phyloP scores from a whole-genome alignment of 1,284 basidiomycete species.

The Somion occarium region DNA sequence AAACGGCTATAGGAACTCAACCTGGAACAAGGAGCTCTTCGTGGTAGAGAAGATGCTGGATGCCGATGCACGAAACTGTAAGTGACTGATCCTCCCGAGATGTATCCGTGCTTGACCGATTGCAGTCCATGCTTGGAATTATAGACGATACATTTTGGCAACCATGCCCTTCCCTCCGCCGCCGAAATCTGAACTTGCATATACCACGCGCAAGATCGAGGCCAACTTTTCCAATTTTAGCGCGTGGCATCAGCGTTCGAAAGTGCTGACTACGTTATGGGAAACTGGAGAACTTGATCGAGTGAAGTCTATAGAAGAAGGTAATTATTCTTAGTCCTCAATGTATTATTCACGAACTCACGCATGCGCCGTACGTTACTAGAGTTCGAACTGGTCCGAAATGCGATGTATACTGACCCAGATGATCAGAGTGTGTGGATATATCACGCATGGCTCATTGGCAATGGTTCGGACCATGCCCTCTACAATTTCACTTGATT shows the following conservation, averaged over 20 bases:
- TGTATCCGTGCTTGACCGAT: background rate
- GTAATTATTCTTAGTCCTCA: no score
- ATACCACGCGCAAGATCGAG: constrained; percentile 89
- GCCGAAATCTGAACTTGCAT: constrained; percentile 63
- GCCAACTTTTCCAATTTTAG: constrained; percentile 97
- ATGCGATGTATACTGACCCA: constrained; percentile 96
- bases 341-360: no score
- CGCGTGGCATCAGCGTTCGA: constrained; percentile 97
- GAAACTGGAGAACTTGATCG: constrained; percentile 46
- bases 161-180: constrained; percentile 58
- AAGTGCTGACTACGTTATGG: constrained; percentile 74
- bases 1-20: constrained; percentile 64
- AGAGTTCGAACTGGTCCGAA: constrained; percentile 92
- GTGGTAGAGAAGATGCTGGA: constrained; percentile 90
- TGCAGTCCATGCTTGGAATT: constrained; percentile 89
- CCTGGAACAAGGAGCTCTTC: constrained; percentile 81
- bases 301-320: constrained; percentile 55
- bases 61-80: constrained; percentile 87
- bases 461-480: constrained; percentile 42
- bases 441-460: constrained; percentile 95
- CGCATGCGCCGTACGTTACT: constrained; percentile 7
- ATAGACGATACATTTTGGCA: constrained; percentile 78
- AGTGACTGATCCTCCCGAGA: constrained; percentile 26
- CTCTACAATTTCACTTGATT: background rate
- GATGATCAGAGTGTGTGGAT: constrained; percentile 97